Evolutionary conservation across 2,329 filamentous ascomycete genomes (phyloP).

Genomic region (Moelleriella libera): DNA sequence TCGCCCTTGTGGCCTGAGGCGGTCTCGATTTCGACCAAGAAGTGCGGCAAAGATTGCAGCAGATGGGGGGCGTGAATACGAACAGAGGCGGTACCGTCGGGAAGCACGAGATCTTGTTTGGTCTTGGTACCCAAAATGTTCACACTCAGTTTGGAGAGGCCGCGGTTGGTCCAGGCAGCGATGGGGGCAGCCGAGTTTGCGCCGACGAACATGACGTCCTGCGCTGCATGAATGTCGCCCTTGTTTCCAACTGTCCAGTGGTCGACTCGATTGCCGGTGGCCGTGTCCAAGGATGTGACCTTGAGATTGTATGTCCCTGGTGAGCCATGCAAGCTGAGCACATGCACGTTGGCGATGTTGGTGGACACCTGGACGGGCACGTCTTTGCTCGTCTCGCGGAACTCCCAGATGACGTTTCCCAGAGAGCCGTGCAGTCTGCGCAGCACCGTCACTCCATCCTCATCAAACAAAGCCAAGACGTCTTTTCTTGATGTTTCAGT

Average conservation of each 20-base stretch:
- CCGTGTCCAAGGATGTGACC: slow-evolving; percentile 57
- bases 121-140: slow-evolving; percentile 53
- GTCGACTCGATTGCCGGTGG: slow-evolving; percentile 57
- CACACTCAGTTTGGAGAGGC: slow-evolving; percentile 48
- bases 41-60: slow-evolving; percentile 61
- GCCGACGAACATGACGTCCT: slow-evolving; percentile 61
- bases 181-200: slow-evolving; percentile 63
- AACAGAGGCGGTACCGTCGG: slow-evolving; percentile 32
- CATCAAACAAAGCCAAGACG: slow-evolving; percentile 54
- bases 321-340: slow-evolving; percentile 59
- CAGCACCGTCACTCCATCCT: slow-evolving; percentile 41
- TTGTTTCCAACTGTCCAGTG: slow-evolving; percentile 63
- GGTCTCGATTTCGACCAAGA: slow-evolving; percentile 71
- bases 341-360: slow-evolving; percentile 57
- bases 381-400: slow-evolving; percentile 53
- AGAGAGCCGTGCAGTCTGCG: slow-evolving; percentile 59
- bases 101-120: slow-evolving; percentile 38
- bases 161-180: slow-evolving; percentile 58
- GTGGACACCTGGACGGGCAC: slow-evolving; percentile 61
- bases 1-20: slow-evolving; percentile 62
- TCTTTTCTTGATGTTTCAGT: slow-evolving; percentile 53
- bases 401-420: slow-evolving; percentile 69
- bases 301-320: slow-evolving; percentile 62
- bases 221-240: slow-evolving; percentile 49
- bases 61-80: slow-evolving; percentile 63